A percentile compares a stretch with the other conserved stretches of the same genome.
These are phyloP conservation scores for Colletotrichum siamense DNA, from an alignment of 2,329 filamentous ascomycete genomes.

Conservation along the genomic window DNA sequence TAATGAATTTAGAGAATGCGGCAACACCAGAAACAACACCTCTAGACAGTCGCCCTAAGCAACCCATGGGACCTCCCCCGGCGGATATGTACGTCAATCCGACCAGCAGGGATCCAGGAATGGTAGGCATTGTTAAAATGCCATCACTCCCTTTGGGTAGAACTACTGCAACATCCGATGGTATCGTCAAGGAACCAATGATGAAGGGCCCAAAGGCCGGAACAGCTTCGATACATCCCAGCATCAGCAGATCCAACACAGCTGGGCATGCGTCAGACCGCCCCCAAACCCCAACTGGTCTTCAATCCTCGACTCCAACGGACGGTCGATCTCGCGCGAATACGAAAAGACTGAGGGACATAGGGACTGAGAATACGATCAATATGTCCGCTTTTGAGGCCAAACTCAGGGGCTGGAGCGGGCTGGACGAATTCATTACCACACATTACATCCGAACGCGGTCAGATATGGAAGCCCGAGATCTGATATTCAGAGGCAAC, in stretches of 20 bases:
- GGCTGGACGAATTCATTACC: not conserved
- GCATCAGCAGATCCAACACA: not conserved
- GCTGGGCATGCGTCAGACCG: not conserved
- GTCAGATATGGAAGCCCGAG: not conserved
- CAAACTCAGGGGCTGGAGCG: not conserved
- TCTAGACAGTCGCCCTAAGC: not conserved
- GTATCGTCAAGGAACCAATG: not conserved
- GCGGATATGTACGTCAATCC: not conserved
- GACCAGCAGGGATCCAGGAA: not conserved
- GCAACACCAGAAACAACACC: not conserved
- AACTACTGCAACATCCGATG: not conserved
- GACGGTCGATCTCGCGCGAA: not conserved
- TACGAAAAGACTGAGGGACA: not conserved
- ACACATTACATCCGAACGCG: not conserved
- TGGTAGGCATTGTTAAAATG: not conserved
- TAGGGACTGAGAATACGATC: not conserved
- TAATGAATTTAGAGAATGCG: not conserved
- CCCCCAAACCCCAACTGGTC: not conserved
- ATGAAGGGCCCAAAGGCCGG: not conserved
- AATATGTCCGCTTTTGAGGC: not conserved
- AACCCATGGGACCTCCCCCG: not conserved
- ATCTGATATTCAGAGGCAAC: not conserved
- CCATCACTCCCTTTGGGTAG: not conserved
- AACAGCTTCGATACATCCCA: not conserved
- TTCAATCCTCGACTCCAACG: not conserved